Base-by-base conservation (phyloP, 306 rosid species). In the Potentilla sterilis region DNA sequence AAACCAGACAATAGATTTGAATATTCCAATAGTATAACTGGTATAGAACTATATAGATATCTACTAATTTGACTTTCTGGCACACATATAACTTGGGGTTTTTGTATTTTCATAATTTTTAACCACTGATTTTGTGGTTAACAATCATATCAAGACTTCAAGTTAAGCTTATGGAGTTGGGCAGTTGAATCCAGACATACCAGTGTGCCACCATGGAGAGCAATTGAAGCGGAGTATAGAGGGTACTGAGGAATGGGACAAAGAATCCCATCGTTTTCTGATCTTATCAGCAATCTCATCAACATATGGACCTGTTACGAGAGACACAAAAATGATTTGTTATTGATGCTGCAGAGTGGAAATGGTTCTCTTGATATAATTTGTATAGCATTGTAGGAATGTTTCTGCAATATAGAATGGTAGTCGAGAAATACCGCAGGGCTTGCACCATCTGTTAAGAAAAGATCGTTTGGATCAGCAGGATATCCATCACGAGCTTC, bases 191-290 rank as follows among this genome's bases (percentile, higher is more conserved):
- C 69, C 44, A 37, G 68, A 40, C 67, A 48, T 93, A 93, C 97
- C 94, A 93, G 73, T 66, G 73, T 72, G 84, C 98, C 97, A 69
- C 97, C 96, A 70, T 93, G 97, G 77, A 93, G 97, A 67, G 93
- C 85, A 78, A 93, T 93, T 69, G 96, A 93, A 75, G 97, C 98
- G 2, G 98, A 93, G 88, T 93, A 93, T 67, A 93, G 81, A 61
- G 97, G 96, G 78, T 93, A 93, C 75, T 91, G 97, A 82, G 98
- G 97, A 74, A 93, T 93, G 80, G 98, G 97, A 70, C 97, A 93
- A 77, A 93, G 78, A 74, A 93, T 89, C 75, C 96, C 97, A 81
- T 93, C 98, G 37, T 69, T 75, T 80, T 91, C 94, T 0, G 93
- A 89, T 69, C 92, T 84, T 74, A 77, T 79, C 78, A 93, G 91